phyloP scores from a whole-genome alignment of 2,329 filamentous ascomycete genomes.

The Fusarium austroafricanum region DNA sequence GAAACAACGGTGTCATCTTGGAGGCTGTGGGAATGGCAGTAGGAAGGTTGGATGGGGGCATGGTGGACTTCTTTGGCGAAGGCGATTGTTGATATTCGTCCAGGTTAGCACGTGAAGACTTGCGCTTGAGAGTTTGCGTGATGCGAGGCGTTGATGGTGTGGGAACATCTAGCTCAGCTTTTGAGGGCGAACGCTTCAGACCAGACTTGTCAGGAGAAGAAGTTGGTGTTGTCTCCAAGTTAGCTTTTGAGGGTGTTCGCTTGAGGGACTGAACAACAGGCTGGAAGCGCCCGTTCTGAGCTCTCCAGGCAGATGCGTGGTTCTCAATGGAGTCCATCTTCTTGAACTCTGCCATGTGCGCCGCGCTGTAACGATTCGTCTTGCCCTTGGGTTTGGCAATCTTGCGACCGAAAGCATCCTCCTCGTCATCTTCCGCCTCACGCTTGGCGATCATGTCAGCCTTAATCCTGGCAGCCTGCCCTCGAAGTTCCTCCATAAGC shows the following conservation, averaged over 20 bases:
- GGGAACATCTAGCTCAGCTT: conserved; percentile 62
- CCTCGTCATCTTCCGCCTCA: conserved; percentile 62
- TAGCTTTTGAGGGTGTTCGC: conserved; percentile 59
- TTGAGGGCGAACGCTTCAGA: conserved; percentile 65
- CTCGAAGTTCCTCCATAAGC: conserved; percentile 75
- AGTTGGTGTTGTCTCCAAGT: conserved; percentile 52
- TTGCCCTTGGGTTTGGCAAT: conserved; percentile 85
- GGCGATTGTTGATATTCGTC: conserved; percentile 48
- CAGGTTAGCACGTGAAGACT: conserved; percentile 47
- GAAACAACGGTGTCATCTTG: conserved; percentile 31
- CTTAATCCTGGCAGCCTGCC: conserved; percentile 78
- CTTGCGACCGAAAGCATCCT: conserved; percentile 67
- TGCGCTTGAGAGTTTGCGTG: conserved; percentile 52
- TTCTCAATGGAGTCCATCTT: conserved; percentile 98
- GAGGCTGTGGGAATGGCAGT: conserved; percentile 35
- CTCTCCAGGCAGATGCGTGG: conserved; percentile 83
- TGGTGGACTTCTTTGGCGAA: conserved; percentile 45
- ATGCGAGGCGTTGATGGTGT: conserved; percentile 58
- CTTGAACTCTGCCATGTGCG: conserved; percentile 88
- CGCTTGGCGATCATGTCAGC: conserved; percentile 72
- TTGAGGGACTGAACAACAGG: conserved; percentile 56
- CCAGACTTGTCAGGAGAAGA: conserved; percentile 50
- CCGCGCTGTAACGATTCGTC: conserved; percentile 82
- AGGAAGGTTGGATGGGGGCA: conserved; percentile 39
- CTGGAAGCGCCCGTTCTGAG: conserved; percentile 64